Evolutionary conservation across 169 alveolate species (phyloP), one percentile per base, ranked within the genome.

Genomic region (Plasmodium coatneyi): DNA sequence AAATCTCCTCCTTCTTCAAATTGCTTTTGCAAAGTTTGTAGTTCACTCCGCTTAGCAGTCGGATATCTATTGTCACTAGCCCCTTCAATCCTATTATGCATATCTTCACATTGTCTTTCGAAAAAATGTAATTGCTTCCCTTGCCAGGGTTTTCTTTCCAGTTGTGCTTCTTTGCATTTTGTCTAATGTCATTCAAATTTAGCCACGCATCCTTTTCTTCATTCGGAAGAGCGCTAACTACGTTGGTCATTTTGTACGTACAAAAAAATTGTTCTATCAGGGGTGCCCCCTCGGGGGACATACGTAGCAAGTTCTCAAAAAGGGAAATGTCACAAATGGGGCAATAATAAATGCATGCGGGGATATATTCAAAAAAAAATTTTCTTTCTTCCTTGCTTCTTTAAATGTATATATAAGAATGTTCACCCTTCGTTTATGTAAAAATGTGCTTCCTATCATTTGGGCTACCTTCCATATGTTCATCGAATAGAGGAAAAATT

Each of bases 11-110:
- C 41, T 66, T 22, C 54, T 34, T 83, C 46, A 83, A 66, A 83
- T 83, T 83, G 49, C 92, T 83, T 41, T 79, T 83, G 49, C 92
- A 83, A 74, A 83, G 12, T 71, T 83, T 83, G 66, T 83, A 83
- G n/a, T 66, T 66, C 25, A 83, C 60, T 46, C 92, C 92, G 30
- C 74, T 83, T 83, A 70, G 30, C 46, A 83, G 32, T 39, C 49
- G 66, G 71, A 83, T 41, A 66, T 83, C 92, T 36, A 83, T 41
- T 36, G 92, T 83, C 19, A 70, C 92, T 7, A 83, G 82, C 41
- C 92, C 92, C 76, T 83, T 83, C 52, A 83, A 83, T 36, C 81
- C 92, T 66, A 83, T 66, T 30, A 83, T 83, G 22, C 76, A 39
- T n/a, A 83, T 83, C 39, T 83, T 83, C 16, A 83, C 92, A 83